Evolutionary conservation across 805 yeast species (phyloP).

Genomic region (Saturnispora halmiae): DNA sequence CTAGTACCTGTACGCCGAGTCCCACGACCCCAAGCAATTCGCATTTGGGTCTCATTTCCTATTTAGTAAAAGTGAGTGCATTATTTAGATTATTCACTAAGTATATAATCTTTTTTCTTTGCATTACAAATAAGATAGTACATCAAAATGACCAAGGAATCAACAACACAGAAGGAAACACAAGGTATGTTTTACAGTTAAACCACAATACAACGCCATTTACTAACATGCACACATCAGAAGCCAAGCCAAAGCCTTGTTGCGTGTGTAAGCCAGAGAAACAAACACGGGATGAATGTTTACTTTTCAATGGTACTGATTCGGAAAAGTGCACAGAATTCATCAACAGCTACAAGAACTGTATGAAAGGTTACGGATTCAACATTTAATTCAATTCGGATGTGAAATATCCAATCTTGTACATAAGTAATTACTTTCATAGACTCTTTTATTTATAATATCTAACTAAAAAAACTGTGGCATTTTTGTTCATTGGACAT

Average conservation of each 20-base stretch:
- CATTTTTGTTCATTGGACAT: conserved; percentile 28
- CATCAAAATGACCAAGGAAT: conserved; percentile 17
- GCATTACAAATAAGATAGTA: neutral
- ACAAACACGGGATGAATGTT: conserved; percentile 73
- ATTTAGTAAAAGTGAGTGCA: neutral
- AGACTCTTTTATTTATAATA: neutral
- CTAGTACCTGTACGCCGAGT: conserved; percentile 58
- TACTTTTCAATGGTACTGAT: conserved; percentile 75
- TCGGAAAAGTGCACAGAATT: conserved; percentile 69
- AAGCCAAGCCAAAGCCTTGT: conserved; percentile 81
- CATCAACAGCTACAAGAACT: conserved; percentile 63
- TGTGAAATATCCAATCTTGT: neutral
- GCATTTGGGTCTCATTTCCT: conserved; percentile 28
- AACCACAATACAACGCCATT: neutral
- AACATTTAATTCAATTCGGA: conserved; percentile 27
- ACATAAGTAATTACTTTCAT: neutral
- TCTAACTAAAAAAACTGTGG: neutral
- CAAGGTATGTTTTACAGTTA: conserved; percentile 18
- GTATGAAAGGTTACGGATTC: conserved; percentile 93
- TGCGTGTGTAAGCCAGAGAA: conserved; percentile 74
- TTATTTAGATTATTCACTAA: neutral
- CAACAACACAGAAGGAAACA: conserved; percentile 15
- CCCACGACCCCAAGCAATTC: conserved; percentile 81
- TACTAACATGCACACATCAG: conserved; percentile 1
- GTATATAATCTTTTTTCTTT: too few relatives aligned